Conservation (phyloP, 179 eudicot genomes). For the Patellifolia procumbens region DNA sequence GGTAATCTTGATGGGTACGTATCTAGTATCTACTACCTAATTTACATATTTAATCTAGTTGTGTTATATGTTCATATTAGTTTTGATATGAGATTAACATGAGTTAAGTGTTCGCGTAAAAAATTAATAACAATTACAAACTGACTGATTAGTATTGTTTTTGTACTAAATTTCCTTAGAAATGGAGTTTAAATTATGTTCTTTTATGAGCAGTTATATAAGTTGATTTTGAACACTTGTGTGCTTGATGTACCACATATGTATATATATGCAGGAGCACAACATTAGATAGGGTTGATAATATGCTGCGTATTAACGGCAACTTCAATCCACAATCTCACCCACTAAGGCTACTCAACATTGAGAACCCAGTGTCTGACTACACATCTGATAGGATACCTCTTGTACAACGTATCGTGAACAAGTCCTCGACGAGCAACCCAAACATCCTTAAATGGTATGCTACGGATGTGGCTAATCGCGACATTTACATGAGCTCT, state of each 20-base stretch:
- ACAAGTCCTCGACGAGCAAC: background rate
- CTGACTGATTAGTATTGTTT: no score
- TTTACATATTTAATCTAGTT: no score
- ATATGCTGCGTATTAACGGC: background rate
- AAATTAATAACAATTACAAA: no score
- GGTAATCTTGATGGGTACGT: slow-evolving; percentile 1
- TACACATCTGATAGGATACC: background rate
- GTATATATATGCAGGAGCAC: slow-evolving; percentile 13
- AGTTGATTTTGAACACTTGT: no score
- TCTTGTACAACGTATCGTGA: background rate
- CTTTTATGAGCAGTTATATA: no score
- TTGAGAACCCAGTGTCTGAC: slow-evolving; percentile 10
- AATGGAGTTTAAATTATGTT: no score
- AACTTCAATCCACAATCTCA: slow-evolving; percentile 24
- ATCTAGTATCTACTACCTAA: no score
- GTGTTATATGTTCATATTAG: no score
- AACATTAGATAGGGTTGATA: background rate
- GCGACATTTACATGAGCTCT: background rate
- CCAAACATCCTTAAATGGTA: slow-evolving; percentile 11
- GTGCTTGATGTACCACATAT: no score
- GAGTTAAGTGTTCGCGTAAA: no score
- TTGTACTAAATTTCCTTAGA: no score
- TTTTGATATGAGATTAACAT: no score
- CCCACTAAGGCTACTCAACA: slow-evolving; percentile 6
- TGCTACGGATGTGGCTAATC: background rate